Percentiles rank a stretch among this genome's conserved stretches.
Conservation (phyloP, 176 grass and related monocot genomes). For the Aegilops sharonensis region DNA sequence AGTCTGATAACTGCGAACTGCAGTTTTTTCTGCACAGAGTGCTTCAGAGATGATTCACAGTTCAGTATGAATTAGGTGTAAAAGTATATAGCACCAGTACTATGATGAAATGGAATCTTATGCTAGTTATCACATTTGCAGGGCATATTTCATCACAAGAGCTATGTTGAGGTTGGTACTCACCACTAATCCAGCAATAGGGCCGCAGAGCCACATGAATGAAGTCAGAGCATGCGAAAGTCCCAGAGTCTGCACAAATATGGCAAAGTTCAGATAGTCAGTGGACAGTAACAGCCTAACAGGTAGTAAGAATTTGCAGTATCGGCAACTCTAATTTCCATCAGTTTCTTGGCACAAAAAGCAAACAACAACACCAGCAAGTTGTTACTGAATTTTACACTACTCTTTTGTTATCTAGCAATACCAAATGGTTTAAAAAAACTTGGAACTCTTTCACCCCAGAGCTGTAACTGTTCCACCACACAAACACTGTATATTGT, state of each 20-base stretch:
- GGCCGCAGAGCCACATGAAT: constrained; percentile 95
- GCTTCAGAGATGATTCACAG: not conserved
- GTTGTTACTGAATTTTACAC: not conserved
- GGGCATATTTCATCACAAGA: too few relatives aligned
- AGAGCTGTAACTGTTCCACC: not conserved
- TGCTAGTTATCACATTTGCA: too few relatives aligned
- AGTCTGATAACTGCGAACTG: not conserved
- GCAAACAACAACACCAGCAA: not conserved
- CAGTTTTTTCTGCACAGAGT: not conserved
- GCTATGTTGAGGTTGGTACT: constrained; percentile 23
- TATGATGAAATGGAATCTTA: too few relatives aligned
- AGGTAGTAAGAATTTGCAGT: not conserved
- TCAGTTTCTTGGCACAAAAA: not conserved
- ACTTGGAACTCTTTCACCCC: not conserved
- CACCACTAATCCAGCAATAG: constrained; percentile 84
- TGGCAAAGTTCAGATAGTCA: constrained; percentile 29
- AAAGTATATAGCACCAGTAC: too few relatives aligned
- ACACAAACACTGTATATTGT: not conserved
- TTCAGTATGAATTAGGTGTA: not conserved
- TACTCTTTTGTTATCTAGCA: not conserved
- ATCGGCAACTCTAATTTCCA: not conserved
- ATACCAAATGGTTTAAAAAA: not conserved
- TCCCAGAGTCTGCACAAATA: constrained; percentile 67
- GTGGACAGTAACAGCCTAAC: not conserved
- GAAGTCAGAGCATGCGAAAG: constrained; percentile 84